These are phyloP conservation scores for Colletotrichum destructivum DNA, from an alignment of 2,329 filamentous ascomycete genomes.

Conservation along the genomic window DNA sequence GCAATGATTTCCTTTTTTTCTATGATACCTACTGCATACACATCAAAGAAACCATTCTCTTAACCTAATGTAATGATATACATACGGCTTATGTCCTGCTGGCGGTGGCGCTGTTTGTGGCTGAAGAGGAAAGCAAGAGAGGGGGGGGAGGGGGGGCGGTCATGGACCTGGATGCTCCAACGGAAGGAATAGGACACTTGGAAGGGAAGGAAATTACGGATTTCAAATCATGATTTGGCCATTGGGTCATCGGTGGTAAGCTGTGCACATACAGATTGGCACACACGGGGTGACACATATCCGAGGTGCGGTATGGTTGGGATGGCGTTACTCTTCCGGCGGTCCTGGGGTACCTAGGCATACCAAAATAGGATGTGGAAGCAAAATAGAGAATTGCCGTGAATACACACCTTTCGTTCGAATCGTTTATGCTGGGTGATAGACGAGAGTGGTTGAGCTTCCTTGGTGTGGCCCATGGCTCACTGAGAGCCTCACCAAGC, in stretches of 20 bases:
- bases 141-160: not conserved
- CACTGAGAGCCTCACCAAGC: not conserved
- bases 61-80: conserved; percentile 43
- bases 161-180: conserved; percentile 20
- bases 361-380: conserved; percentile 2
- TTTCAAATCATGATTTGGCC: not conserved
- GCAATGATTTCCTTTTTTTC: conserved; percentile 23
- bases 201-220: not conserved
- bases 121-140: not conserved
- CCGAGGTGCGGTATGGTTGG: not conserved
- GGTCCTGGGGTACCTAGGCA: not conserved
- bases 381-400: conserved; percentile 14
- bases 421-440: not conserved
- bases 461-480: not conserved
- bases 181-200: conserved; percentile 5
- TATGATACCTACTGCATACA: conserved; percentile 39
- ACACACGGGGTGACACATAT: not conserved
- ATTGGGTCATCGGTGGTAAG: not conserved
- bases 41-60: conserved; percentile 28
- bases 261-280: not conserved
- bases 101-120: conserved; percentile 40
- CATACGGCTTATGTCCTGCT: conserved; percentile 36
- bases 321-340: conserved; percentile 10
- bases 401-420: too few relatives aligned
- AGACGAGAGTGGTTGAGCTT: not conserved